Percentiles rank a stretch among this genome's conserved stretches.
Conservation (phyloP, 1,139 yeast genomes). For the Petasospora rhodanensis region DNA sequence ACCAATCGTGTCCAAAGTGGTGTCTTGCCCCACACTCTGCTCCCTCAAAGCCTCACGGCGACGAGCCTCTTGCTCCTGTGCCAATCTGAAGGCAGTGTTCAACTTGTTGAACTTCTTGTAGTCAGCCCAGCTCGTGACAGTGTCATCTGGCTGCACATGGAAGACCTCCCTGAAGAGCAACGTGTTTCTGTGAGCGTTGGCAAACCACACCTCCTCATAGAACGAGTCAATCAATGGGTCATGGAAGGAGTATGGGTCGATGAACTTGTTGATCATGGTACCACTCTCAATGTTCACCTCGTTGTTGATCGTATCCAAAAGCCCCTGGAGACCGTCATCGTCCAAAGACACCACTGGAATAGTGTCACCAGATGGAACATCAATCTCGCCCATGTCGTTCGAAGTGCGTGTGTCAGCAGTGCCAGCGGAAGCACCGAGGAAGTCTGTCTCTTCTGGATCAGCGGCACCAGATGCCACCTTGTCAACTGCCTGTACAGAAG, state of each 20-base stretch:
- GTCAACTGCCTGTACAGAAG: conserved; percentile 1
- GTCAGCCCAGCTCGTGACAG: conserved; percentile 83
- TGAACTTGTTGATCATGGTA: conserved; percentile 44
- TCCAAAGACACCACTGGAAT: conserved; percentile 46
- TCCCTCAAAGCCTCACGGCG: no score
- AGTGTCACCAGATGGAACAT: conserved; percentile 28
- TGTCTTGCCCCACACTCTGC: no score
- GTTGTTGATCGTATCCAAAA: conserved; percentile 34
- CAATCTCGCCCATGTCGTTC: conserved; percentile 12
- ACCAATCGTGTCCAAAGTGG: no score
- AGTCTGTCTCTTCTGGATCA: background rate
- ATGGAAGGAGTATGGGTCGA: conserved; percentile 83
- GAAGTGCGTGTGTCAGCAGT: conserved; percentile 1
- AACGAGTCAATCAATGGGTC: conserved; percentile 82
- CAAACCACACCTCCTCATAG: conserved; percentile 84
- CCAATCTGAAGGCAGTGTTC: conserved; percentile 48
- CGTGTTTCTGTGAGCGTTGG: conserved; percentile 81
- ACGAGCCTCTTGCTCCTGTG: conserved; percentile 38
- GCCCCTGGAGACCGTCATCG: conserved; percentile 41
- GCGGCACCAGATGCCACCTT: background rate
- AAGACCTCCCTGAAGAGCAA: conserved; percentile 77
- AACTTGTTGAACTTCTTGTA: conserved; percentile 67
- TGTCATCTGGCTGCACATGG: conserved; percentile 92
- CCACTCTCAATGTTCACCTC: no score
- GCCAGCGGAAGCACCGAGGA: no score